Conservation (phyloP, 306 rosid species). For the Chamaecrista fasciculata region DNA sequence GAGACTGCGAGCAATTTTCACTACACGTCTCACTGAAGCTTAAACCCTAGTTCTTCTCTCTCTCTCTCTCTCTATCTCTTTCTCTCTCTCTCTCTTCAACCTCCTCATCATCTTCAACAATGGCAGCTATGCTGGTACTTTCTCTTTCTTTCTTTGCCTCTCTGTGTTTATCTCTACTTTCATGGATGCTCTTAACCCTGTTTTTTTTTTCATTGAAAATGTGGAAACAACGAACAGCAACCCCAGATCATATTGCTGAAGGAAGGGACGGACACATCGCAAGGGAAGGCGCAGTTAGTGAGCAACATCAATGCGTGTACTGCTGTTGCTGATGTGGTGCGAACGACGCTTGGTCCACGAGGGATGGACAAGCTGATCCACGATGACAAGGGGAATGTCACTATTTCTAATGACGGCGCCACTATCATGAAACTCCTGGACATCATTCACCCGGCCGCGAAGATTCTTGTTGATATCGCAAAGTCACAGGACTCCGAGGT, state of each 20-base stretch:
- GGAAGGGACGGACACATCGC: conserved; percentile 97
- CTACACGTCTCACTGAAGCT: background rate
- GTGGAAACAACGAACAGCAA: conserved; percentile 64
- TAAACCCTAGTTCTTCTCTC: conserved; percentile 52
- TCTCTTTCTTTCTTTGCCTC: conserved; percentile 8
- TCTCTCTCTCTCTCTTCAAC: background rate
- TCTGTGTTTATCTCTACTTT: background rate
- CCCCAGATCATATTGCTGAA: conserved; percentile 95
- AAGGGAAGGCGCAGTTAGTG: conserved; percentile 86
- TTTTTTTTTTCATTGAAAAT: conserved; percentile 30
- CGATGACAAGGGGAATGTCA: conserved; percentile 82
- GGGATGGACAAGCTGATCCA: conserved; percentile 99
- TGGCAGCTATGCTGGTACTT: conserved; percentile 87
- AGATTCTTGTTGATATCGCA: conserved; percentile 94
- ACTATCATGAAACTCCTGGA: conserved; percentile 97
- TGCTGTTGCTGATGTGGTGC: conserved; percentile 89
- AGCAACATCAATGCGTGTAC: conserved; percentile 98
- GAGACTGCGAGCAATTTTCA: conserved; percentile 5
- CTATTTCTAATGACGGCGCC: conserved; percentile 97
- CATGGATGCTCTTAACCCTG: background rate
- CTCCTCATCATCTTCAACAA: conserved; percentile 32
- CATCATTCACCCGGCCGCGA: conserved; percentile 93
- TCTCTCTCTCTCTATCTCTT: background rate
- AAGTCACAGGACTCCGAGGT: conserved; percentile 99
- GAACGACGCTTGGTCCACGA: conserved; percentile 89